phyloP scores from a whole-genome alignment of 306 rosid genomes.

The Sphenostylis stenocarpa region DNA sequence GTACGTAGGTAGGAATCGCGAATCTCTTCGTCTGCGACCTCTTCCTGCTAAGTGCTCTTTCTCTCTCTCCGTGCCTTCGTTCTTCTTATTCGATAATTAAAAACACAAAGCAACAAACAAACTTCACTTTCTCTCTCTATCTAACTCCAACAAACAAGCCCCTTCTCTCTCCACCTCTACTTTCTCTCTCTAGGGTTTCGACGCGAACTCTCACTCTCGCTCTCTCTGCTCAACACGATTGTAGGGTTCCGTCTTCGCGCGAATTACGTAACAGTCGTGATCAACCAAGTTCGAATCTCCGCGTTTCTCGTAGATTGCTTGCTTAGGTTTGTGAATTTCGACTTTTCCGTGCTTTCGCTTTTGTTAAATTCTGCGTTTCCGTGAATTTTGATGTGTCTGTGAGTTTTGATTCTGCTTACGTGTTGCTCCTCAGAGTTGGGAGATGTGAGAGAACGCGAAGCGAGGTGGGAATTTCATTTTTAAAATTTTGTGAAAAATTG shows the following conservation, averaged over 20 bases:
- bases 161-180: slow-evolving; percentile 27
- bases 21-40: not conserved
- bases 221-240: not conserved
- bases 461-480: not conserved
- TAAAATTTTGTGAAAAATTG: not conserved
- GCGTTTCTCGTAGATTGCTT: slow-evolving; percentile 33
- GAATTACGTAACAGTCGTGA: slow-evolving; percentile 20
- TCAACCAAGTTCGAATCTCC: slow-evolving; percentile 30
- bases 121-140: slow-evolving; percentile 33
- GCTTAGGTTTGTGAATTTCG: slow-evolving; percentile 45
- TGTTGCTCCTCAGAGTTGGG: slow-evolving; percentile 22
- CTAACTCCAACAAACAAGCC: slow-evolving; percentile 33
- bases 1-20: not conserved
- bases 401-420: slow-evolving; percentile 33
- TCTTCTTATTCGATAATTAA: slow-evolving; percentile 25
- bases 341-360: slow-evolving; percentile 16
- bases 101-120: slow-evolving; percentile 23
- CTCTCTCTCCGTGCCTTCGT: not conserved
- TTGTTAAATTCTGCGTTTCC: slow-evolving; percentile 19
- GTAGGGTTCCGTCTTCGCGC: slow-evolving; percentile 23
- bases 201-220: slow-evolving; percentile 39
- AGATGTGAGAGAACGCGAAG: not conserved
- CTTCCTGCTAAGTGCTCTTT: slow-evolving; percentile 7
- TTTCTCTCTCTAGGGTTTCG: slow-evolving; percentile 62
- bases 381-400: not conserved